Conservation (phyloP, 768 basidiomycete genomes). For the Gloeostereum incarnatum region DNA sequence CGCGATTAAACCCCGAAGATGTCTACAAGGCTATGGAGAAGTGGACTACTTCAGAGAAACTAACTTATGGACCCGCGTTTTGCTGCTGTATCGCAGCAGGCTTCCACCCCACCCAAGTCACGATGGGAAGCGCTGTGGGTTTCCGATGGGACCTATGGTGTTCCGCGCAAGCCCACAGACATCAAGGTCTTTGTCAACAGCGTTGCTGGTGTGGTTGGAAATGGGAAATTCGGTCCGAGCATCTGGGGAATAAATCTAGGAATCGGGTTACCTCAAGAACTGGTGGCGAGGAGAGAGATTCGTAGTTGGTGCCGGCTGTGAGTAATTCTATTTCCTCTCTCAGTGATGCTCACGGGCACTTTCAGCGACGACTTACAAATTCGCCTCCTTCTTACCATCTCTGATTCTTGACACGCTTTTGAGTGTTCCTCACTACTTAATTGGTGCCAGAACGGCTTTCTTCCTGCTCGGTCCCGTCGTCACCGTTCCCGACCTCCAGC, state of each 20-base stretch:
- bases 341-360: slow-evolving; percentile 8
- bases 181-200: slow-evolving; percentile 48
- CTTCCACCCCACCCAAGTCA: slow-evolving; percentile 13
- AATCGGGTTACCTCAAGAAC: slow-evolving; percentile 38
- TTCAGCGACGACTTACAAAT: slow-evolving; percentile 59
- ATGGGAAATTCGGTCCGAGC: slow-evolving; percentile 35
- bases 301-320: slow-evolving; percentile 75
- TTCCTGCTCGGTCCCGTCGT: slow-evolving; percentile 43
- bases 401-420: slow-evolving; percentile 56
- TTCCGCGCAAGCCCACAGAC: slow-evolving; percentile 45
- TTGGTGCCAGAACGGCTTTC: slow-evolving; percentile 54
- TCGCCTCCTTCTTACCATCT: slow-evolving; percentile 64
- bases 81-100: slow-evolving; percentile 30
- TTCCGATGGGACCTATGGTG: slow-evolving; percentile 25
- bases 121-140: slow-evolving; percentile 21
- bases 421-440: slow-evolving; percentile 55
- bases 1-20: slow-evolving; percentile 19
- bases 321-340: slow-evolving; percentile 12
- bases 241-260: slow-evolving; percentile 34
- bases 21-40: slow-evolving; percentile 47
- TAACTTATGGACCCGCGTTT: slow-evolving; percentile 68
- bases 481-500: slow-evolving; percentile 26
- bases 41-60: slow-evolving; percentile 69
- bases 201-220: slow-evolving; percentile 51
- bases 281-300: slow-evolving; percentile 62